Conservation (phyloP, 257 asterid species). For the Solanum etuberosum region DNA sequence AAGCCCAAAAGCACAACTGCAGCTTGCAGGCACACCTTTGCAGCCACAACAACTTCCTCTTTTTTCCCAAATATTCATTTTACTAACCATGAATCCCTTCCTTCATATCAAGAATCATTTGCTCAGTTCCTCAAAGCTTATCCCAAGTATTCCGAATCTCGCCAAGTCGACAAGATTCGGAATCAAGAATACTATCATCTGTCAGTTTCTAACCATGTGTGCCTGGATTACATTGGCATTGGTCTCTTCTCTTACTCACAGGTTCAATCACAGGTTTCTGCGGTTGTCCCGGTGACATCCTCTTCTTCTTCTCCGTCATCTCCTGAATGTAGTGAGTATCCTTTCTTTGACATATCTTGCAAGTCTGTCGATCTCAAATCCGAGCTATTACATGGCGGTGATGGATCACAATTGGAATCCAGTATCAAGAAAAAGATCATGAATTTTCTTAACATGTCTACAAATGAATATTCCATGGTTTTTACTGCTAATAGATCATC, state of each 20-base stretch:
- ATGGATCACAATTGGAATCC: slow-evolving; percentile 57
- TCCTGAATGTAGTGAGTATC: slow-evolving; percentile 15
- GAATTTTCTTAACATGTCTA: slow-evolving; percentile 62
- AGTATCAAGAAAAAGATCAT: slow-evolving; percentile 51
- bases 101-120: slow-evolving; percentile 54
- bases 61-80: slow-evolving; percentile 57
- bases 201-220: slow-evolving; percentile 43
- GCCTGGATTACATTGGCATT: slow-evolving; percentile 77
- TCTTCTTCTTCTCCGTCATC: slow-evolving; percentile 16
- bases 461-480: slow-evolving; percentile 55
- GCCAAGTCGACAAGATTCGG: slow-evolving; percentile 51
- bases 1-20: slow-evolving; percentile 44
- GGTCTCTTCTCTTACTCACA: slow-evolving; percentile 82
- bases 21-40: slow-evolving; percentile 42
- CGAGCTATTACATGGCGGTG: slow-evolving; percentile 49
- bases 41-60: slow-evolving; percentile 36
- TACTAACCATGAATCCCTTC: slow-evolving; percentile 75
- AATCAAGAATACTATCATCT: slow-evolving; percentile 65
- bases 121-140: slow-evolving; percentile 49
- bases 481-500: slow-evolving; percentile 81
- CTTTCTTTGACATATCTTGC: slow-evolving; percentile 38
- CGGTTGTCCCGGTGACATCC: slow-evolving; percentile 8
- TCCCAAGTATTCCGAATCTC: slow-evolving; percentile 57
- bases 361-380: slow-evolving; percentile 65
- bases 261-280: slow-evolving; percentile 15